Evolutionary conservation across 306 rosid genomes (phyloP).

Genomic region (Vigna nakashimae): DNA sequence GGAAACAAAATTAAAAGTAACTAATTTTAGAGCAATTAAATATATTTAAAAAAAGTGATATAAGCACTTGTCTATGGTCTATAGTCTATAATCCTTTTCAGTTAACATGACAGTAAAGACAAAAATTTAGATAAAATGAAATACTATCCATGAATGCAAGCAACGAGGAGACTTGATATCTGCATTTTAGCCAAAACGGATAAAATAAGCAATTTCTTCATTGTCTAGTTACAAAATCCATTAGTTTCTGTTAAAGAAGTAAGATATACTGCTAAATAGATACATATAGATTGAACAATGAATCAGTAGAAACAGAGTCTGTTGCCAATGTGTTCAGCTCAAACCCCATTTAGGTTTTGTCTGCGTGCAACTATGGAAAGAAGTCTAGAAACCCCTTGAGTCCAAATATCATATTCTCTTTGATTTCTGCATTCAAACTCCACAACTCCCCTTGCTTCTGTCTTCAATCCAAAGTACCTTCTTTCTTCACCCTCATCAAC

Average conservation of each 20-base stretch:
- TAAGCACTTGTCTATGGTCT: no score
- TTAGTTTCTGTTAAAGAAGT: background rate
- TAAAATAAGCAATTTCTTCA: background rate
- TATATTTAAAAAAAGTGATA: no score
- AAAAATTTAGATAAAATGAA: no score
- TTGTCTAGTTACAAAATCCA: constrained; percentile 22
- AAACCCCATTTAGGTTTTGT: constrained; percentile 51
- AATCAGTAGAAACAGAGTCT: constrained; percentile 1
- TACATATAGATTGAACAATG: constrained; percentile 22
- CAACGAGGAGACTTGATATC: background rate
- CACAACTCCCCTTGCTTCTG: constrained; percentile 82
- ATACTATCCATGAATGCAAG: no score
- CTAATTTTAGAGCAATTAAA: no score
- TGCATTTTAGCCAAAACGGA: background rate
- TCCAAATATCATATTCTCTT: constrained; percentile 88
- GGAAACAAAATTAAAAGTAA: no score
- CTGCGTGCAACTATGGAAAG: constrained; percentile 77
- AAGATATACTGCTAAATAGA: constrained; percentile 32
- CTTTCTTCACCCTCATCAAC: constrained; percentile 82
- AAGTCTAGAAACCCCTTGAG: constrained; percentile 81
- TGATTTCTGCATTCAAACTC: constrained; percentile 94
- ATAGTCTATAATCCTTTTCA: no score
- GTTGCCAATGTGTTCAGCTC: background rate
- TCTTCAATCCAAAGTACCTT: constrained; percentile 85
- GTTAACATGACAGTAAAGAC: no score